Base-by-base conservation (phyloP, 352 stramenopile species). In the Phytophthora aleatoria region DNA sequence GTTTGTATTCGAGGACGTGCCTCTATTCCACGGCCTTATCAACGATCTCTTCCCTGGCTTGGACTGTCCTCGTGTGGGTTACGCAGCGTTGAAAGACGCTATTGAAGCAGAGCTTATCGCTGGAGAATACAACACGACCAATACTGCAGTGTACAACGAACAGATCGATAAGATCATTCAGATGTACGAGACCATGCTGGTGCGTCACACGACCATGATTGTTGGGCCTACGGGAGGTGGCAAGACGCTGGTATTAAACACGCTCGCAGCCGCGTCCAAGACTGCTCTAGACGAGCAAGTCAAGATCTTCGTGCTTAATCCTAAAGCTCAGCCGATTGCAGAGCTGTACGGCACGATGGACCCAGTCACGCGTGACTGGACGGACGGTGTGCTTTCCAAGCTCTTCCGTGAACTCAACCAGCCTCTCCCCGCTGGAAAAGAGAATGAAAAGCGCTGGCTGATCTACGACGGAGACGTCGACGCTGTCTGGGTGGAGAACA, bases 161-260 rank as follows among this genome's bases (percentile, higher is more conserved):
- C 91, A 97, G 64, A 91, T 98, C n/a, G 95, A 98, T 69, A 99
- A 99, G 71, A 94, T 97, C 51, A 97, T 99, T 33, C 95, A 99
- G 53, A 97, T 98, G 91, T 98, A 98, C 71, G 94, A 99, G 74
- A 98, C 92, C 0, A 97, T 98, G 91, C 78, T 98, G 3, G 93
- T 98, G 31, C 86, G 96, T 2, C 95, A 98, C 76, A 98, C 94
- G 7, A 98, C 90, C 0, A 98, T 99, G 95, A 98, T 99, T 44
- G 95, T 98, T 1, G 96, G 96, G 0, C 94, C 94, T 2, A 98
- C 95, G 0, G 92, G 91, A 3, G 96, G 94, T 31, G 94, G 95
- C 30, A 98, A 99, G 65, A 95, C 91, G 13, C 75, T 98, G 2
- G 89, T 98, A 5, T 52, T 98, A 11, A 91, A 98, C 20, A 97